Conservation (phyloP, 2,329 filamentous ascomycete genomes). For the Aciculosporium take region DNA sequence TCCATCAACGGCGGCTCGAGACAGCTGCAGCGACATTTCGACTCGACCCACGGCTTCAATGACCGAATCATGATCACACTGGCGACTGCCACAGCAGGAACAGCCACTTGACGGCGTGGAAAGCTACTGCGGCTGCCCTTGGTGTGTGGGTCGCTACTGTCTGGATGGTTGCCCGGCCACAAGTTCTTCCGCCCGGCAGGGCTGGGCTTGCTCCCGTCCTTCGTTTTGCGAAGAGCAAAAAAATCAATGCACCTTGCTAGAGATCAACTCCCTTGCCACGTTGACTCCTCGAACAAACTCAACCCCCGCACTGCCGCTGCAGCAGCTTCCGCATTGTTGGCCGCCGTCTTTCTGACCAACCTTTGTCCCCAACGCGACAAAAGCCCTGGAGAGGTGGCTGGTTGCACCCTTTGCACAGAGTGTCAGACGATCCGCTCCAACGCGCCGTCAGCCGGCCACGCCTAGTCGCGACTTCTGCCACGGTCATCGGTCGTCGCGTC, state of each 20-base stretch:
- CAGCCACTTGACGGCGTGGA: no score
- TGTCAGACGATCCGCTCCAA: neutral
- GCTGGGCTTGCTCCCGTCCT: neutral
- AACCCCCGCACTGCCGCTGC: neutral
- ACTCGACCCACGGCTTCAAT: no score
- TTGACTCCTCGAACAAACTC: neutral
- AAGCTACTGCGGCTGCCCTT: neutral
- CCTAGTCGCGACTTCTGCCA: neutral
- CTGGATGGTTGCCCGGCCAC: neutral
- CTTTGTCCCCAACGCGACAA: neutral
- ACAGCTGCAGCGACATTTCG: no score
- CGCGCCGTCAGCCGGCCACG: neutral
- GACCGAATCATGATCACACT: no score
- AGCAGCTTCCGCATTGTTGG: neutral
- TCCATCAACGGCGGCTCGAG: no score
- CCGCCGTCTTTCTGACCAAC: neutral
- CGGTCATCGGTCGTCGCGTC: neutral
- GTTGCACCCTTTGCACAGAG: neutral
- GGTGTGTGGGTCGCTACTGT: neutral
- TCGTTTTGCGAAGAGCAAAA: constrained; percentile 1
- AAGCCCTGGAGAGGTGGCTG: neutral
- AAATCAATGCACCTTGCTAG: no score
- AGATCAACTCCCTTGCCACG: no score
- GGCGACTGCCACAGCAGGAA: no score
- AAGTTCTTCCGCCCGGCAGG: constrained; percentile 2